These are phyloP conservation scores for Globisporangium viniferum DNA, from an alignment of 352 stramenopile species.

Conservation along the genomic window DNA sequence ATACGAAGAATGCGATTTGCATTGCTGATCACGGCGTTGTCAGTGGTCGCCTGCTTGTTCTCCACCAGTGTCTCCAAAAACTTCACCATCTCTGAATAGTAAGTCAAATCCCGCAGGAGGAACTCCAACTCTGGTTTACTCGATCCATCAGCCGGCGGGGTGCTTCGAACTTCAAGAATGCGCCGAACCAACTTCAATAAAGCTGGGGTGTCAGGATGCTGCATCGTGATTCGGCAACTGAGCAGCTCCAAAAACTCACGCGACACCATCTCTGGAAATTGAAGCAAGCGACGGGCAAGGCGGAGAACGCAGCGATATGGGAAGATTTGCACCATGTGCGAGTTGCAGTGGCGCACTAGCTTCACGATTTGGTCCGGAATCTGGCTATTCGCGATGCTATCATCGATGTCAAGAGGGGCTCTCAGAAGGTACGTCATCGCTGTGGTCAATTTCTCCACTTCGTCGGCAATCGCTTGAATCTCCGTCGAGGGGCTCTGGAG, in stretches of 20 bases:
- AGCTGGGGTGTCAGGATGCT: constrained; percentile 65
- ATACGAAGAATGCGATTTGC: constrained; percentile 75
- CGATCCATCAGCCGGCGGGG: constrained; percentile 25
- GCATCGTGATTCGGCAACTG: constrained; percentile 64
- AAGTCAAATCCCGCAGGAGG: constrained; percentile 63
- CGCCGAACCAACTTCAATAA: constrained; percentile 74
- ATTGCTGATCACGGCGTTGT: constrained; percentile 60
- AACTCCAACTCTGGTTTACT: constrained; percentile 38
- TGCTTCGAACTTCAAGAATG: constrained; percentile 56
- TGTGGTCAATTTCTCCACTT: constrained; percentile 69
- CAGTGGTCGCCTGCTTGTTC: constrained; percentile 35
- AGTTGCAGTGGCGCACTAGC: constrained; percentile 73
- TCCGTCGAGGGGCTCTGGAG: constrained; percentile 54
- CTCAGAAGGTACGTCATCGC: constrained; percentile 71
- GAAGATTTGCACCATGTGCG: constrained; percentile 63
- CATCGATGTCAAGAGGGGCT: constrained; percentile 62
- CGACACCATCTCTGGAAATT: constrained; percentile 64
- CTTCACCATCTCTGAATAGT: constrained; percentile 56
- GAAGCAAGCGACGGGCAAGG: constrained; percentile 57
- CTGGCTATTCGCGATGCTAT: constrained; percentile 58
- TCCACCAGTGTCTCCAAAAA: constrained; percentile 52
- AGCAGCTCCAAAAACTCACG: constrained; percentile 71
- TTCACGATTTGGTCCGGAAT: constrained; percentile 76
- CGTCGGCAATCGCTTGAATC: constrained; percentile 41
- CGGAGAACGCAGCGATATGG: constrained; percentile 65